These are phyloP conservation scores for Monotropa hypopitys DNA, from an alignment of 179 eudicot species.

Conservation along the genomic window DNA sequence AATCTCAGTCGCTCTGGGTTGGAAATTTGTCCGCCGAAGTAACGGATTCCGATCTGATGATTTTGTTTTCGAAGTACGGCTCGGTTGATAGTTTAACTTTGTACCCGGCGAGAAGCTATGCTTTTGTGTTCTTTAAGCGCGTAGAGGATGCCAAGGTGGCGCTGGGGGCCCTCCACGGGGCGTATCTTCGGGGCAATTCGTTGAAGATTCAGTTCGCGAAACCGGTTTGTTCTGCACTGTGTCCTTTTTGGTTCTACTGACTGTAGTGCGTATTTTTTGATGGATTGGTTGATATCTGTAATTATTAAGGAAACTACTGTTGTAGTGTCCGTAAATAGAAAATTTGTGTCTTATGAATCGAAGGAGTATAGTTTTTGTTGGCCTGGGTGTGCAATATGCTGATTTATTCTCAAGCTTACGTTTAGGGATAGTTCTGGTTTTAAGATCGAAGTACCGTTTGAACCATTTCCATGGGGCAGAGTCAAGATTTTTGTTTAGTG, in stretches of 20 bases:
- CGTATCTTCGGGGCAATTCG: slow-evolving; percentile 31
- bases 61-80: slow-evolving; percentile 48
- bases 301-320: background rate
- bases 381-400: background rate
- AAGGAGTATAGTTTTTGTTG: background rate
- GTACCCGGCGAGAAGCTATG: slow-evolving; percentile 61
- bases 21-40: slow-evolving; percentile 57
- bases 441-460: background rate
- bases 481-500: background rate
- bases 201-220: slow-evolving; percentile 77
- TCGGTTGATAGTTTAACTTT: slow-evolving; percentile 37
- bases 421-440: too few relatives aligned
- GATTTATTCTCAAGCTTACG: background rate
- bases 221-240: slow-evolving; percentile 57
- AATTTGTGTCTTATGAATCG: background rate
- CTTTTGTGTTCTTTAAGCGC: slow-evolving; percentile 47
- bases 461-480: background rate
- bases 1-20: slow-evolving; percentile 46
- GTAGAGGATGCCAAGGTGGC: slow-evolving; percentile 51
- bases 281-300: background rate
- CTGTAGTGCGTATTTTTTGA: background rate
- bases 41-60: slow-evolving; percentile 40
- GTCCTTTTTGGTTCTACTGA: slow-evolving; percentile 8
- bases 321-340: background rate
- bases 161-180: slow-evolving; percentile 39